These are phyloP conservation scores for Mollisiaceae sp. DNA, from an alignment of 2,329 filamentous ascomycete genomes.

Conservation along the genomic window DNA sequence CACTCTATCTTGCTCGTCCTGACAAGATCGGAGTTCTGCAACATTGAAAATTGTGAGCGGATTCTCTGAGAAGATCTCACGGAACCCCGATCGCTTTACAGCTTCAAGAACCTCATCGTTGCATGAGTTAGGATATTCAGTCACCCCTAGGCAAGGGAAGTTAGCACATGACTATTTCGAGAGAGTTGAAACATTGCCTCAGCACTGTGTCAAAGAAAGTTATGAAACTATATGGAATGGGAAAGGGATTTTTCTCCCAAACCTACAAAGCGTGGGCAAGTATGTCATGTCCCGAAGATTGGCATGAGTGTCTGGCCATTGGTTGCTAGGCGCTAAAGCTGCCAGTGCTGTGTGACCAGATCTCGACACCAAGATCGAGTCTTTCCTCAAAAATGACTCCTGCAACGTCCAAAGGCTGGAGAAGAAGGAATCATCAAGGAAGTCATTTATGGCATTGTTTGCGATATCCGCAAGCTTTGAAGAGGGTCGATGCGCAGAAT, in stretches of 20 bases:
- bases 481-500: not conserved
- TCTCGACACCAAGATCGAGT: conserved; percentile 1
- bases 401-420: conserved; percentile 4
- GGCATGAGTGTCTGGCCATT: not conserved
- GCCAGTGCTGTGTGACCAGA: not conserved
- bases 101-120: not conserved
- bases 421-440: conserved; percentile 1
- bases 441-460: conserved; percentile 3
- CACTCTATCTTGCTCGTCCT: not conserved
- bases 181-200: too few species aligned
- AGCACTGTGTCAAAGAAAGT: too few species aligned
- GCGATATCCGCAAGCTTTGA: conserved; percentile 5
- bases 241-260: too few species aligned
- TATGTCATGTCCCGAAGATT: conserved; percentile 7
- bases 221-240: too few species aligned
- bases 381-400: not conserved
- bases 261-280: not conserved
- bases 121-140: not conserved
- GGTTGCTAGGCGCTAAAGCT: not conserved
- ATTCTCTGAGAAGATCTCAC: not conserved
- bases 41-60: not conserved
- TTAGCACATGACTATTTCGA: too few species aligned
- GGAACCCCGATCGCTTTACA: not conserved
- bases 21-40: not conserved
- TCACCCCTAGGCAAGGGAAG: not conserved